These are phyloP conservation scores for Zalerion maritima DNA, from an alignment of 495 filamentous ascomycete species.

Conservation along the genomic window DNA sequence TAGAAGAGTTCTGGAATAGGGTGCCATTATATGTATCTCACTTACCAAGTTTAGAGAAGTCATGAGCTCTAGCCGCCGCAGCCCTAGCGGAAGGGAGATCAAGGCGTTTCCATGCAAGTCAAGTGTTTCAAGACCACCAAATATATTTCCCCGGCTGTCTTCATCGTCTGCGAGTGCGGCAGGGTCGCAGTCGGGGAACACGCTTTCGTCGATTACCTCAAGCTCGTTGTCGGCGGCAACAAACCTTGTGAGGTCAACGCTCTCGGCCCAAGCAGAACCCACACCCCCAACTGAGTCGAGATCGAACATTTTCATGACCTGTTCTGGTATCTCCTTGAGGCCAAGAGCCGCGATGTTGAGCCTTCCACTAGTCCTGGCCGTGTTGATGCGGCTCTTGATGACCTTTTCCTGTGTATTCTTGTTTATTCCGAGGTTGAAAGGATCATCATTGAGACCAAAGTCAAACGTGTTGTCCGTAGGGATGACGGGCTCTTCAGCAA, in stretches of 20 bases:
- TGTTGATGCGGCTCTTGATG: slow-evolving; percentile 58
- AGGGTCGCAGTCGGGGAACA: slow-evolving; percentile 62
- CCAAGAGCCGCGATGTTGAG: slow-evolving; percentile 84
- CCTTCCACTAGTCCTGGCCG: slow-evolving; percentile 63
- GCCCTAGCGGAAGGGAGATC: slow-evolving; percentile 52
- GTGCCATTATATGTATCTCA: slow-evolving; percentile 1
- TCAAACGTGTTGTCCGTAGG: slow-evolving; percentile 37
- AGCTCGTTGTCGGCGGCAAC: slow-evolving; percentile 89
- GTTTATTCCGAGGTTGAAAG: slow-evolving; percentile 53
- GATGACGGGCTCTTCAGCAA: slow-evolving; percentile 29
- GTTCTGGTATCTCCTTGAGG: slow-evolving; percentile 62
- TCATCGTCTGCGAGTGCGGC: slow-evolving; percentile 43
- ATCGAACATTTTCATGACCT: slow-evolving; percentile 86
- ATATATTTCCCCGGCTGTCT: slow-evolving; percentile 53
- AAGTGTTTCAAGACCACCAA: slow-evolving; percentile 67
- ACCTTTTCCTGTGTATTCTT: slow-evolving; percentile 44
- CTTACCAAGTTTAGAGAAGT: slow-evolving; percentile 68
- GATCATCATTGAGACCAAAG: slow-evolving; percentile 41
- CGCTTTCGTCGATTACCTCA: slow-evolving; percentile 48
- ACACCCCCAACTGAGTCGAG: slow-evolving; percentile 38
- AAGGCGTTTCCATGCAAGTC: slow-evolving; percentile 81
- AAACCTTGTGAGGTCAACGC: slow-evolving; percentile 79
- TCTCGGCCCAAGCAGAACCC: slow-evolving; percentile 71
- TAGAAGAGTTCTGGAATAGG: slow-evolving; percentile 4
- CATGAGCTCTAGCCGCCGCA: slow-evolving; percentile 56